Conservation (phyloP, 1,284 basidiomycete species). For the Naganishia sp. region DNA sequence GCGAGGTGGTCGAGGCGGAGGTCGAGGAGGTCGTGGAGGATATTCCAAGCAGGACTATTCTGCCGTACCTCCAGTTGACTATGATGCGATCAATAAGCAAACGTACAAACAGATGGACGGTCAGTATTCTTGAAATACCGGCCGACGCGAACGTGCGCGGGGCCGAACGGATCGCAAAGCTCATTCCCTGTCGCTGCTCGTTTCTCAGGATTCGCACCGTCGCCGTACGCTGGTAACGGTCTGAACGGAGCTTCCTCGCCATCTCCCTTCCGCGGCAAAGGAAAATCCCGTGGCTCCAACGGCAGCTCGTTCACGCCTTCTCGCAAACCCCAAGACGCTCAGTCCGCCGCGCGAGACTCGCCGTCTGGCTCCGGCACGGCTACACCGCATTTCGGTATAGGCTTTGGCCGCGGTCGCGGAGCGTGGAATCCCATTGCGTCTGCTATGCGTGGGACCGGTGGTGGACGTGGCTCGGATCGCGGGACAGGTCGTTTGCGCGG, state of each 20-base stretch:
- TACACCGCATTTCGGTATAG: slow-evolving; percentile 25
- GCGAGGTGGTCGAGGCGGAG: slow-evolving; percentile 34
- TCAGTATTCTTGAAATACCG: slow-evolving; percentile 33
- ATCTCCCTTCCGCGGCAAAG: slow-evolving; percentile 14
- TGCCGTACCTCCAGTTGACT: slow-evolving; percentile 46
- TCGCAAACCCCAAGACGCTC: background rate
- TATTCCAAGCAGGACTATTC: slow-evolving; percentile 44
- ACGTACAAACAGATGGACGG: slow-evolving; percentile 47
- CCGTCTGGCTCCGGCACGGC: slow-evolving; percentile 15
- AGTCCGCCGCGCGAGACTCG: slow-evolving; percentile 1
- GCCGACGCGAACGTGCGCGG: background rate
- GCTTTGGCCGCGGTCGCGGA: slow-evolving; percentile 20
- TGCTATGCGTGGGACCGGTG: slow-evolving; percentile 1
- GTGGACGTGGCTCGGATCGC: background rate
- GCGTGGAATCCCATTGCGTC: slow-evolving; percentile 7
- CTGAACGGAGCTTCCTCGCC: background rate
- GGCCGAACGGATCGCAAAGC: slow-evolving; percentile 30
- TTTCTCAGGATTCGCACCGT: slow-evolving; percentile 29
- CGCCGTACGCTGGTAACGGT: background rate
- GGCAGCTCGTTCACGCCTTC: slow-evolving; percentile 11
- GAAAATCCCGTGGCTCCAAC: slow-evolving; percentile 8
- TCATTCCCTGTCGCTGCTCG: slow-evolving; percentile 27
- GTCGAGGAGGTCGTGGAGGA: slow-evolving; percentile 38
- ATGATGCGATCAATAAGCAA: slow-evolving; percentile 43
- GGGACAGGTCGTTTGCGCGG: slow-evolving; percentile 11